These are phyloP conservation scores for Phialophora tarda DNA, from an alignment of 2,329 filamentous ascomycete species.

Conservation along the genomic window DNA sequence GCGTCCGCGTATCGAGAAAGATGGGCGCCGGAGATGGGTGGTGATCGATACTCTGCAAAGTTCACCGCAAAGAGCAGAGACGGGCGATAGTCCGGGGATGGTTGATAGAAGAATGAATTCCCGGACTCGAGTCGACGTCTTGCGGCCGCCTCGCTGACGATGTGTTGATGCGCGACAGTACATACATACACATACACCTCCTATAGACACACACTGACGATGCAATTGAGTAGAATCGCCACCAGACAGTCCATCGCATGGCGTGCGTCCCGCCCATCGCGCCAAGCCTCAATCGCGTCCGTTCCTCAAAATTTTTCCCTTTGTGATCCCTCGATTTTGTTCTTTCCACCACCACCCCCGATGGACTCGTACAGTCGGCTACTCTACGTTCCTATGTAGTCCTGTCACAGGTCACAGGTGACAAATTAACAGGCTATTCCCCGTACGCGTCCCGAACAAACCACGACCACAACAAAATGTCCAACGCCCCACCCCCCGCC, in stretches of 20 bases:
- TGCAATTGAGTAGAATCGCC: not conserved
- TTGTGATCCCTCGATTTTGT: no score
- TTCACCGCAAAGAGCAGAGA: not conserved
- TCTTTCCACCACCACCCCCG: no score
- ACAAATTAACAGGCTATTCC: no score
- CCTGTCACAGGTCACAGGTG: not conserved
- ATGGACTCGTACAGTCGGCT: not conserved
- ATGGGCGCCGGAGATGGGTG: no score
- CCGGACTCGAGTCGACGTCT: not conserved
- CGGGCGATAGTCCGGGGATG: not conserved
- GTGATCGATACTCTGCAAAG: not conserved
- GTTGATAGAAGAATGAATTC: not conserved
- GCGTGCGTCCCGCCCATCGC: no score
- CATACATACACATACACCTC: not conserved
- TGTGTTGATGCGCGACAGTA: not conserved
- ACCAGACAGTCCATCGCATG: no score
- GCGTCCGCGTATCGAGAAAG: not conserved
- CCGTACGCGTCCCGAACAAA: not conserved
- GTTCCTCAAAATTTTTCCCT: not conserved
- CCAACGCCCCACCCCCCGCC: not conserved
- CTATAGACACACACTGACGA: not conserved
- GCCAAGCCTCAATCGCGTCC: not conserved
- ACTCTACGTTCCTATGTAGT: not conserved
- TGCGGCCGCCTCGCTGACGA: not conserved
- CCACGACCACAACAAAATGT: not conserved